A percentile compares a stretch with the other conserved stretches of the same genome.
Evolutionary conservation across 352 stramenopile species (phyloP).

Genomic region (Phytophthora vignae): DNA sequence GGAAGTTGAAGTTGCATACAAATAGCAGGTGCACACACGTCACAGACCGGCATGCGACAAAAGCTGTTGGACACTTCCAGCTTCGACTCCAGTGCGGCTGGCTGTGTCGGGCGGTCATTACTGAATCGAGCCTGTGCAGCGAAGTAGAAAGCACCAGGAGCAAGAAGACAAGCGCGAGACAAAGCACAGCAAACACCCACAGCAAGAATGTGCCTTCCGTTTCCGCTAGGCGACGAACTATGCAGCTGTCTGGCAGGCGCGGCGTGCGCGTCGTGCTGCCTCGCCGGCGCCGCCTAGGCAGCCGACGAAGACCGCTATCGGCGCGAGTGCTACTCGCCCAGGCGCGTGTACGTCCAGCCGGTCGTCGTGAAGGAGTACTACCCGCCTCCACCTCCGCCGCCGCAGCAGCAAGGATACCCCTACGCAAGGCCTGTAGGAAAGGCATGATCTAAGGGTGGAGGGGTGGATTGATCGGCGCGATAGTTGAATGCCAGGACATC

Average conservation of each 20-base stretch:
- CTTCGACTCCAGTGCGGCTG: background rate
- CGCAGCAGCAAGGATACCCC: constrained; percentile 17
- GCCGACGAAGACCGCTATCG: constrained; percentile 13
- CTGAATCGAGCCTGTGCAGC: constrained; percentile 10
- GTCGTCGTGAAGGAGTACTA: constrained; percentile 30
- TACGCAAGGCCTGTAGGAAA: constrained; percentile 16
- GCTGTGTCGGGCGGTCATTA: constrained; percentile 3
- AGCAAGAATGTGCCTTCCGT: constrained; percentile 32
- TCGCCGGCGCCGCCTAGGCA: constrained; percentile 20
- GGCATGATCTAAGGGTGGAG: background rate
- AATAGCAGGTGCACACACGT: constrained; percentile 28
- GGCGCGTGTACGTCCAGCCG: constrained; percentile 27
- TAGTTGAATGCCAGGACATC: too few species aligned
- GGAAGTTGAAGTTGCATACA: constrained; percentile 28
- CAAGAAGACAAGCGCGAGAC: background rate
- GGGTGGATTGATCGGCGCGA: background rate
- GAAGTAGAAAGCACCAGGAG: background rate
- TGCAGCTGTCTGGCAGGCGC: constrained; percentile 38
- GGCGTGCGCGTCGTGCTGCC: constrained; percentile 34
- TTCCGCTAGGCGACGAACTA: constrained; percentile 33
- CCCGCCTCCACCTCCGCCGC: background rate
- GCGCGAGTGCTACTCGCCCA: constrained; percentile 21
- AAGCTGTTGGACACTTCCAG: background rate
- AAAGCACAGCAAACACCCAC: background rate
- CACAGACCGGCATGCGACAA: constrained; percentile 20